Evolutionary conservation across 805 yeast genomes (phyloP).

Genomic region (Saturnispora kantuleensis): DNA sequence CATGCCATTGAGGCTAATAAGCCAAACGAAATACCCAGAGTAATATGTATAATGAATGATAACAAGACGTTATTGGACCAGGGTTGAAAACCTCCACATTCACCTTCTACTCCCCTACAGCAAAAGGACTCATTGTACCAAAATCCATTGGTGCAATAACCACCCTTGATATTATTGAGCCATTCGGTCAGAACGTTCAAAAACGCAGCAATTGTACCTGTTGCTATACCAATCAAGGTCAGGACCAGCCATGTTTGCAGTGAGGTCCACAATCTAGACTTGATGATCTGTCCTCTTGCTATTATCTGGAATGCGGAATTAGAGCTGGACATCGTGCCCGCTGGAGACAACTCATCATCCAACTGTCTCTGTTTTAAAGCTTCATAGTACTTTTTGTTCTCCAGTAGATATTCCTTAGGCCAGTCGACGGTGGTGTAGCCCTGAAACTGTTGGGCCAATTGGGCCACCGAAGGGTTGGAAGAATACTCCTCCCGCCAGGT

Average conservation of each 20-base stretch:
- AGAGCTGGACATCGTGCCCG: conserved; percentile 13
- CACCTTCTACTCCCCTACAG: conserved; percentile 47
- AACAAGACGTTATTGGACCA: conserved; percentile 43
- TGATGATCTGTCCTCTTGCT: conserved; percentile 5
- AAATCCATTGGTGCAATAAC: conserved; percentile 64
- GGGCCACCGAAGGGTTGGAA: conserved; percentile 5
- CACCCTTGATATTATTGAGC: conserved; percentile 68
- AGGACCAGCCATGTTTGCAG: conserved; percentile 64
- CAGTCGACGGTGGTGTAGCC: conserved; percentile 63
- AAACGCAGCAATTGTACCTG: conserved; percentile 78
- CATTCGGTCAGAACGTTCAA: conserved; percentile 79
- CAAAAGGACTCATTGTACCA: conserved; percentile 70
- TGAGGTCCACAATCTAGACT: conserved; percentile 17
- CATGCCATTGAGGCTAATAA: conserved; percentile 60
- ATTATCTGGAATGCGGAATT: conserved; percentile 9
- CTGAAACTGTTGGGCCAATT: conserved; percentile 38
- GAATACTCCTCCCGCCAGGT: conserved; percentile 10
- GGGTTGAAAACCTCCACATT: conserved; percentile 58
- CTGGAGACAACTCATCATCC: conserved; percentile 6
- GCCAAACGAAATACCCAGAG: conserved; percentile 53
- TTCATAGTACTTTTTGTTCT: conserved; percentile 29
- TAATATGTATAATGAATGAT: conserved; percentile 50
- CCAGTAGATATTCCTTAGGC: conserved; percentile 49
- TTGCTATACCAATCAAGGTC: conserved; percentile 60
- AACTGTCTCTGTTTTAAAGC: conserved; percentile 12